Evolutionary conservation across 768 basidiomycete genomes (phyloP).

Genomic region (Podaxis mareebaensis): DNA sequence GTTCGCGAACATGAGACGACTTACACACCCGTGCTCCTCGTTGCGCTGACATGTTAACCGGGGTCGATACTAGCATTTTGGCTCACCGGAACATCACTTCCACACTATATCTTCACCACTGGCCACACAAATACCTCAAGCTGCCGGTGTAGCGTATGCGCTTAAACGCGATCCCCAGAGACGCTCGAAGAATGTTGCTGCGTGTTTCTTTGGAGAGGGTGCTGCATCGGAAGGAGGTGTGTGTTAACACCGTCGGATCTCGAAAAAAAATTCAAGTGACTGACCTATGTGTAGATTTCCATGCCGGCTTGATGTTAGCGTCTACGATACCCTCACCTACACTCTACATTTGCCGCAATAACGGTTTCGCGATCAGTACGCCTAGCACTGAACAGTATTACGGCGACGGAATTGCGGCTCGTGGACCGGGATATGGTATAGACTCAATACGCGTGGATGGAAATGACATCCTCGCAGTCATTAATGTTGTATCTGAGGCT

Average conservation of each 20-base stretch:
- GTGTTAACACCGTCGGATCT: slow-evolving; percentile 19
- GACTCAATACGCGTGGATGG: slow-evolving; percentile 93
- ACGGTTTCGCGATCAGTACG: slow-evolving; percentile 95
- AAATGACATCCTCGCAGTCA: slow-evolving; percentile 87
- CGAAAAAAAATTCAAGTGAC: neutral
- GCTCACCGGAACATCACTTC: slow-evolving; percentile 81
- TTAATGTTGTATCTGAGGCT: slow-evolving; percentile 71
- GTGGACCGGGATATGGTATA: slow-evolving; percentile 91
- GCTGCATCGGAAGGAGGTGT: slow-evolving; percentile 86
- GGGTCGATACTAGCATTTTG: slow-evolving; percentile 65
- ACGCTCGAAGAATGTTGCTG: slow-evolving; percentile 72
- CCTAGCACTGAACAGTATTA: slow-evolving; percentile 87
- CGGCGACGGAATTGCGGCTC: slow-evolving; percentile 90
- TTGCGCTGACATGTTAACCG: neutral
- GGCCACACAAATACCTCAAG: slow-evolving; percentile 93
- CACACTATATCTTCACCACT: slow-evolving; percentile 94
- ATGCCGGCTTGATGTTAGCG: slow-evolving; percentile 83
- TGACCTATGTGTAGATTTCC: slow-evolving; percentile 61
- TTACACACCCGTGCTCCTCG: neutral
- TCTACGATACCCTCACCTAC: slow-evolving; percentile 77
- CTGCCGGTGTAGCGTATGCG: slow-evolving; percentile 90
- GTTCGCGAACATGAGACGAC: neutral
- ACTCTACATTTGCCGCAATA: slow-evolving; percentile 76
- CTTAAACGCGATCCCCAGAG: slow-evolving; percentile 75
- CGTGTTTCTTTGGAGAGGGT: slow-evolving; percentile 92